These are phyloP conservation scores for Citrullus colocynthis DNA, from an alignment of 306 rosid genomes.

Conservation along the genomic window DNA sequence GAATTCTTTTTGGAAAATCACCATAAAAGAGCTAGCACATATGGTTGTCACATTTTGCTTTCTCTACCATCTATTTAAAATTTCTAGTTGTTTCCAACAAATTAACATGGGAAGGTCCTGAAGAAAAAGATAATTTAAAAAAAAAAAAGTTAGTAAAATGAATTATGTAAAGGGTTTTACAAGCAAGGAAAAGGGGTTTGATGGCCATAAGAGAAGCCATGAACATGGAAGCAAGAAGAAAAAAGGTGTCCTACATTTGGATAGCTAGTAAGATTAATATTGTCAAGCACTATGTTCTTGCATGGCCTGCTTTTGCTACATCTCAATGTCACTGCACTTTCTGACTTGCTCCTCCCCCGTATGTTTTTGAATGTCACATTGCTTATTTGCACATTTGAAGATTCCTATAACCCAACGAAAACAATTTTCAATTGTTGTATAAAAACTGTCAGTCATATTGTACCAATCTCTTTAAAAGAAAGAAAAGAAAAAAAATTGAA, in stretches of 20 bases:
- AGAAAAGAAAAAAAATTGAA: not conserved
- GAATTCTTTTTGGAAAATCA: too few species aligned
- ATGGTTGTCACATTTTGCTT: too few species aligned
- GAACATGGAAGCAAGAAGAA: conserved; percentile 17
- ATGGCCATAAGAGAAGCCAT: conserved; percentile 30
- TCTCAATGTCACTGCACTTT: conserved; percentile 21
- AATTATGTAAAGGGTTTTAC: not conserved
- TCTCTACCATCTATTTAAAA: too few species aligned
- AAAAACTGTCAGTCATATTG: not conserved
- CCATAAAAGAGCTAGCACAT: too few species aligned
- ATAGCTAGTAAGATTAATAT: conserved; percentile 18
- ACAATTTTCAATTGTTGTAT: too few species aligned
- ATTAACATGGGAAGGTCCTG: not conserved
- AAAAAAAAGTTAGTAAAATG: not conserved
- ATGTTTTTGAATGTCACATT: conserved; percentile 34
- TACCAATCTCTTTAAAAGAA: not conserved
- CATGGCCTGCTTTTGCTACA: conserved; percentile 48
- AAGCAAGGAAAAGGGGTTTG: conserved; percentile 40
- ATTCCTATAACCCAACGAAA: not conserved
- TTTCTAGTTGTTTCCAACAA: too few species aligned
- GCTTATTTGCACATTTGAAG: conserved; percentile 42
- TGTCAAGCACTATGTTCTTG: conserved; percentile 20
- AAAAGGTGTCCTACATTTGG: not conserved
- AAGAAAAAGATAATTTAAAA: not conserved
- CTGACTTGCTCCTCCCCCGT: conserved; percentile 28